Conservation (phyloP, 306 rosid species). For the Begonia peltatifolia region DNA sequence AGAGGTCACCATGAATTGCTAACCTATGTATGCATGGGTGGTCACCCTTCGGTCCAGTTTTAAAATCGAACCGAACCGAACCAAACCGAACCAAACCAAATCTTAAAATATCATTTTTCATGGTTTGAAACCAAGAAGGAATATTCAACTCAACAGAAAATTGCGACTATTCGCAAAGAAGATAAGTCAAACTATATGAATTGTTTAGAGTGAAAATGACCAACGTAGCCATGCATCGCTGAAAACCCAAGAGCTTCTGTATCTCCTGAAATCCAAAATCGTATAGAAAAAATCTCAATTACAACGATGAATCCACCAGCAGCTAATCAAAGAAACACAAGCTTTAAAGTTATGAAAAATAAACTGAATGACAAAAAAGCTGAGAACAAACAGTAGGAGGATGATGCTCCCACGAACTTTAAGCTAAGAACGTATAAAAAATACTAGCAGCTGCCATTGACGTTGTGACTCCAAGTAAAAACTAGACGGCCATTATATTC, state of each 20-base stretch:
- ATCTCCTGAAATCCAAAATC: constrained; percentile 48
- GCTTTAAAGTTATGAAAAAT: constrained; percentile 41
- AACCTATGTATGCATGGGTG: no score
- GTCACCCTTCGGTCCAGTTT: no score
- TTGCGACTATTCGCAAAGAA: no score
- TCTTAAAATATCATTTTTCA: no score
- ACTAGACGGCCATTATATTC: constrained; percentile 36
- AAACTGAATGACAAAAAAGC: constrained; percentile 67
- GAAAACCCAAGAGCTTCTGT: constrained; percentile 40
- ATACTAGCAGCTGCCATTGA: constrained; percentile 89
- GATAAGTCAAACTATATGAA: constrained; percentile 20
- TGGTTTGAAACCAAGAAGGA: no score
- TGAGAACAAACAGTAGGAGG: constrained; percentile 59
- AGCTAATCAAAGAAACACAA: no score
- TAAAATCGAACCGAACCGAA: no score
- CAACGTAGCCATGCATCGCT: constrained; percentile 42
- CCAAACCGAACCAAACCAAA: no score
- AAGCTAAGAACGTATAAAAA: constrained; percentile 67
- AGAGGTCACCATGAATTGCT: no score
- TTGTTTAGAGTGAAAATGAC: constrained; percentile 58
- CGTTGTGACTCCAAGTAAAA: constrained; percentile 45
- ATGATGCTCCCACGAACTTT: constrained; percentile 41
- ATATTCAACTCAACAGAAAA: no score
- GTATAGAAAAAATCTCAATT: constrained; percentile 16
- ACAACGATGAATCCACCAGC: neutral